Evolutionary conservation across 2,329 filamentous ascomycete genomes (phyloP), one percentile per base, ranked within the genome.

Genomic region (Penicillium verrucosum): DNA sequence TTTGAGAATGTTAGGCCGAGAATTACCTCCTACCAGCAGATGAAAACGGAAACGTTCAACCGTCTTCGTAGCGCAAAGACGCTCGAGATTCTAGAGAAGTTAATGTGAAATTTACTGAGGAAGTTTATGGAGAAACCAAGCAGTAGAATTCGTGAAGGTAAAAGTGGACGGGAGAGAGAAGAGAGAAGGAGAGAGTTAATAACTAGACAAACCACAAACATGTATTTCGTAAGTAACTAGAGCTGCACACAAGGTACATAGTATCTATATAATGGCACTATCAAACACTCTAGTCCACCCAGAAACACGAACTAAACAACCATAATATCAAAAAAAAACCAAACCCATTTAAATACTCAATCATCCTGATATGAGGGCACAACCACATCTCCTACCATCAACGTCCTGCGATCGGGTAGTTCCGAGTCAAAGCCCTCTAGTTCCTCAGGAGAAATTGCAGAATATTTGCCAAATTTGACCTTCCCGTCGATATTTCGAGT

Each of bases 391-490:
- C 77, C 77, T 47, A 76, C 70, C 68, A 69, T 74, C 25, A 79
- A 57, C 9, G 64, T 73, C 56, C 61, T 60, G 30, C 60, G 57
- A 25, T 59, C 61, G 12, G 59, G 46, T 30, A 50, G 44, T 27
- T 62, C 57, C 46, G 48, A 44, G 11, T 61, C 63, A 44, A 61
- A 54, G 0, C 51, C 60, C 4, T 57, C 58, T 32, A 57, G 56
- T 29, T 72, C 65, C n/a, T 61, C 58, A 1, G 66, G 64, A 23
- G 78, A 60, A 64, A 80, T 71, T 57, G 77, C 77, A 36, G 81
- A 79, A 75, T 99, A 93, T 57, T 89, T 85, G 5, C 94, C 94
- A 77, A 99, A 99, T 64, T 89, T 89, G 3, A 97, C 88, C 73
- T 92, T 92, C 1, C 92, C 90, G 50, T 89, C 86, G 61, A 90